phyloP scores from a whole-genome alignment of 1,284 basidiomycete species.

The Singerocomus inundabilis region DNA sequence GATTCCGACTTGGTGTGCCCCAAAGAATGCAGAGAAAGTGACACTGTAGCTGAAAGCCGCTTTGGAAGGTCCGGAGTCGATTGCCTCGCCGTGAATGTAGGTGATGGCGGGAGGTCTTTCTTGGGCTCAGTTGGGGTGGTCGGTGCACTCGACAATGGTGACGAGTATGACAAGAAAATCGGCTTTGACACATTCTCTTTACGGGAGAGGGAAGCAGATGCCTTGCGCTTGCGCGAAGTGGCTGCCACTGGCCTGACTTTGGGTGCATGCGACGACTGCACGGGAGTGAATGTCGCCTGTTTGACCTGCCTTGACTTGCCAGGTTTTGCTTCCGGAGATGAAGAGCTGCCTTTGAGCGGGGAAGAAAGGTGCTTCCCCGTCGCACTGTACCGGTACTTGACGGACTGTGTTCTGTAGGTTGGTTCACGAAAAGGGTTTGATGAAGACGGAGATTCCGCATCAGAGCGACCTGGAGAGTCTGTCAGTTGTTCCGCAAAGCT shows the following conservation, averaged over 20 bases:
- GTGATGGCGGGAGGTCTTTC: conserved; percentile 10
- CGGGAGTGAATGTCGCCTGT: conserved; percentile 7
- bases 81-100: conserved; percentile 1
- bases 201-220: conserved; percentile 7
- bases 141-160: conserved; percentile 30
- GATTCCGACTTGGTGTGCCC: conserved; percentile 8
- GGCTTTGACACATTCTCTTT: conserved; percentile 8
- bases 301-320: conserved; percentile 11
- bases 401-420: conserved; percentile 20
- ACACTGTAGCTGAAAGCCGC: conserved; percentile 8
- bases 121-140: conserved; percentile 11
- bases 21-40: conserved; percentile 16
- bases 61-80: neutral
- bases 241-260: conserved; percentile 16
- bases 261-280: conserved; percentile 14
- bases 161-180: conserved; percentile 21
- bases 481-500: conserved; percentile 28
- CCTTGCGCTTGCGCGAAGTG: conserved; percentile 31
- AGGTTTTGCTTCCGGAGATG: conserved; percentile 29
- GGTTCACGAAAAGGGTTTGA: conserved; percentile 29
- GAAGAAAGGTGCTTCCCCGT: conserved; percentile 35
- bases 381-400: conserved; percentile 35
- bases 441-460: conserved; percentile 13
- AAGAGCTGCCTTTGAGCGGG: conserved; percentile 31
- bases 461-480: conserved; percentile 26